Conservation (phyloP, 2,329 filamentous ascomycete species). For the Arthrobotrys entomopaga region DNA sequence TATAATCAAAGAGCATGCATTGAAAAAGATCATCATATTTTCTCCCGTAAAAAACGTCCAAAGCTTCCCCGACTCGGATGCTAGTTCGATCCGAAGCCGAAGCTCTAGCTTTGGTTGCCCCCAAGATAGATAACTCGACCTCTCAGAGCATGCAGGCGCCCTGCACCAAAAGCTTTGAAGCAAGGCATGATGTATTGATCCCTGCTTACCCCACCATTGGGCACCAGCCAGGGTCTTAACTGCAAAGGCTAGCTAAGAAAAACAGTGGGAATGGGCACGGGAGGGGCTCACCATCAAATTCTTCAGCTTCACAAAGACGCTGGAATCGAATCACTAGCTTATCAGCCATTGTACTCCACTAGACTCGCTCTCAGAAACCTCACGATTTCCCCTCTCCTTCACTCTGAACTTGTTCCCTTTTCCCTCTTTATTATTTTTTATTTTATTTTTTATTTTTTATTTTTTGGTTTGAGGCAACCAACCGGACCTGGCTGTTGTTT, state of each 20-base stretch:
- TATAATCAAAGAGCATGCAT: neutral
- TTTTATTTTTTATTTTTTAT: neutral
- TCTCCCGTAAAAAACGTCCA: neutral
- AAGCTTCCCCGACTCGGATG: constrained; percentile 31
- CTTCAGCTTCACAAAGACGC: constrained; percentile 79
- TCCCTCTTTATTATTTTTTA: neutral
- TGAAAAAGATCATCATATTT: neutral
- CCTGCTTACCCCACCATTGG: constrained; percentile 40
- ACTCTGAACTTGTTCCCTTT: neutral
- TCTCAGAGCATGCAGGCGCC: constrained; percentile 13
- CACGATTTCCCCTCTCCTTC: constrained; percentile 16
- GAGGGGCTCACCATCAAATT: constrained; percentile 70
- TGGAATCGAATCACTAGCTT: constrained; percentile 64
- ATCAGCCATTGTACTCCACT: constrained; percentile 5
- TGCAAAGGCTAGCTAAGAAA: constrained; percentile 12
- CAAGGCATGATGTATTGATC: constrained; percentile 6
- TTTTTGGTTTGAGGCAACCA: neutral
- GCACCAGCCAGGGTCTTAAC: constrained; percentile 15
- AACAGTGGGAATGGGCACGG: constrained; percentile 56
- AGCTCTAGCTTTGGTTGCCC: constrained; percentile 18
- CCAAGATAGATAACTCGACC: neutral
- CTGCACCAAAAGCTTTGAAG: neutral
- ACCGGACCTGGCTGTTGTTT: too few species aligned
- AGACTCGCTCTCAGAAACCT: constrained; percentile 10
- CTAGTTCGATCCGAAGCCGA: constrained; percentile 47